Evolutionary conservation across 257 asterid genomes (phyloP), one percentile per base, ranked within the genome.

Genomic region (Osmanthus fragrans): DNA sequence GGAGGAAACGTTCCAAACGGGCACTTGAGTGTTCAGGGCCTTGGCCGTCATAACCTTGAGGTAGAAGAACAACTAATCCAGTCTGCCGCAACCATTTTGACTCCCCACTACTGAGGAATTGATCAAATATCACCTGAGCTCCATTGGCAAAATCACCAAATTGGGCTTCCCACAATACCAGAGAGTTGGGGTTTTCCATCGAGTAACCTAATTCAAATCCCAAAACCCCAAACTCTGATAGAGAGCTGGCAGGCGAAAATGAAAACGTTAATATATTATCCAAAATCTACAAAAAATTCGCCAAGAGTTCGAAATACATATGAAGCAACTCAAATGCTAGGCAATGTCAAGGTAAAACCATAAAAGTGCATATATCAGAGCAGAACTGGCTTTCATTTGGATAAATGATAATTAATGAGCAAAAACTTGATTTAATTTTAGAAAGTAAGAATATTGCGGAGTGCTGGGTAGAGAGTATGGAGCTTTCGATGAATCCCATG

Each of bases 1-100:
- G 97, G 79, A 94, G 97, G 84, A 87, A 92, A 60, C 98, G 98
- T 83, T 94, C 98, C 88, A 94, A 83, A 71, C 97, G 96, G 4
- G 96, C 97, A 89, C 98, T 94, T 29, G 98, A 92, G 90, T 94
- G 98, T 82, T 94, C 98, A 74, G 97, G 98, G 77, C 98, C 97
- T 84, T 94, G 98, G 33, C 98, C 98, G 85, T 94, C 98, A 82
- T 90, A 94, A 40, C 97, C 97, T 82, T 94, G 98, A 74, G 98
- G 98, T 21, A 94, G 85, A 81, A 94, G 93, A 84, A 92, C 89
- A 74, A 92, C 97, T 68, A 94, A 79, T 71, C 98, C 97, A 74
- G 91, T 90, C 85, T 94, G 97, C 56, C 98, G 98, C 86, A 94
- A 78, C 98, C 98, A 94, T 87, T 94, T 94, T 73, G 98, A 90